These are phyloP conservation scores for Saccharata proteae DNA, from an alignment of 2,329 filamentous ascomycete species.

Conservation along the genomic window DNA sequence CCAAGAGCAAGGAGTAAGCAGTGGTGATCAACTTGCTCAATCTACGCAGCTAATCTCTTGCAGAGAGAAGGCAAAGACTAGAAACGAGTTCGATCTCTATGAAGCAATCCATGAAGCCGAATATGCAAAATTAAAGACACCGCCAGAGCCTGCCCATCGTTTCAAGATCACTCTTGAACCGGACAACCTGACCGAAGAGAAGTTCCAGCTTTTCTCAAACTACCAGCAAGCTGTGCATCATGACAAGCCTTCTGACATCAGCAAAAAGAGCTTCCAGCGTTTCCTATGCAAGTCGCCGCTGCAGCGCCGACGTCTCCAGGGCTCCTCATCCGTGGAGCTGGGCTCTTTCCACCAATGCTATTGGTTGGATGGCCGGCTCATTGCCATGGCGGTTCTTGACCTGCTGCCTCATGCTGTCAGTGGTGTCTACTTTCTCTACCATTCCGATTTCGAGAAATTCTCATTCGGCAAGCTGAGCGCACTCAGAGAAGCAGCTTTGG, in stretches of 20 bases:
- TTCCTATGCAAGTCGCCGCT: slow-evolving; percentile 67
- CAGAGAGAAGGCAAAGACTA: slow-evolving; percentile 47
- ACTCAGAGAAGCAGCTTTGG: slow-evolving; percentile 58
- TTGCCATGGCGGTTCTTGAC: slow-evolving; percentile 67
- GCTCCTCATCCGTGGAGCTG: slow-evolving; percentile 34
- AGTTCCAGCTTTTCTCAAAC: slow-evolving; percentile 58
- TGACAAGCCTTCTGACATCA: slow-evolving; percentile 49
- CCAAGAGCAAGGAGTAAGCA: slow-evolving; percentile 52
- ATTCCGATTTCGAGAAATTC: slow-evolving; percentile 58
- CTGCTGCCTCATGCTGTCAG: slow-evolving; percentile 66
- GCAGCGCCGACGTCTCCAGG: slow-evolving; percentile 28
- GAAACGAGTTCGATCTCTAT: slow-evolving; percentile 55
- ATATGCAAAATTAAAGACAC: slow-evolving; percentile 38
- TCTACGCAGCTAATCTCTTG: too few species aligned
- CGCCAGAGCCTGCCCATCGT: slow-evolving; percentile 52
- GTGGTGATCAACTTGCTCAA: slow-evolving; percentile 1
- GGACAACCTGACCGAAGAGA: slow-evolving; percentile 62
- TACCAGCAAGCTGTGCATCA: slow-evolving; percentile 66
- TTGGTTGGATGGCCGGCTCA: slow-evolving; percentile 60
- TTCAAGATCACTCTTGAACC: slow-evolving; percentile 60
- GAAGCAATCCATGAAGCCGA: slow-evolving; percentile 62
- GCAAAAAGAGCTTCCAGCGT: slow-evolving; percentile 48
- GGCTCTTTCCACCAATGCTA: slow-evolving; percentile 78
- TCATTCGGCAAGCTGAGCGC: slow-evolving; percentile 66
- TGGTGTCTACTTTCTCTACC: slow-evolving; percentile 73